Evolutionary conservation across 345 rosid species (phyloP).

Genomic region (Sisymbrium altissimum): DNA sequence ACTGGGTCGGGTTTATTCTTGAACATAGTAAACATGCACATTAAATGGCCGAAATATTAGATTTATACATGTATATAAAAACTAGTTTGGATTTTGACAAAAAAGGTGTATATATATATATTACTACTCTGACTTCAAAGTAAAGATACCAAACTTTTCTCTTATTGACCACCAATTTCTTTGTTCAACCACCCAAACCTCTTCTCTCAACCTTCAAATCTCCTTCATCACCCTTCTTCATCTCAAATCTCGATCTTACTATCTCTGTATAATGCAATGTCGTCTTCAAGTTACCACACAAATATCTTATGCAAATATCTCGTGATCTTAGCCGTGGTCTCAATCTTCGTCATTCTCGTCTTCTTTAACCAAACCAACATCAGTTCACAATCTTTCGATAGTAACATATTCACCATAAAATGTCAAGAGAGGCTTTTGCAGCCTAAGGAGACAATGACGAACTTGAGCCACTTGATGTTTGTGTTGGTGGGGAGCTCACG

Average conservation of each 20-base stretch:
- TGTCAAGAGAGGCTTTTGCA: conserved; percentile 4
- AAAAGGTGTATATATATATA: no score
- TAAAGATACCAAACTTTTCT: not conserved
- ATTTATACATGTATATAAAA: no score
- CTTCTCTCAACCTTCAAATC: not conserved
- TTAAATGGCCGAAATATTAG: no score
- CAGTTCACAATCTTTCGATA: not conserved
- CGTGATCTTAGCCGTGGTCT: not conserved
- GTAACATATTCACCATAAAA: conserved; percentile 1
- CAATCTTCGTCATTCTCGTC: not conserved
- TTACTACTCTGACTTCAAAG: no score
- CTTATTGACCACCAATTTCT: not conserved
- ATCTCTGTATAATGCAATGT: conserved; percentile 3
- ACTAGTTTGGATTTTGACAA: no score
- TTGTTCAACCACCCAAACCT: not conserved
- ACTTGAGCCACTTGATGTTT: conserved; percentile 46
- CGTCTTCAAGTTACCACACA: conserved; percentile 2
- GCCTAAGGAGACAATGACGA: conserved; percentile 30
- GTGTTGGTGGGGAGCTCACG: conserved; percentile 41
- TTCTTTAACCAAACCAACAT: conserved; percentile 11
- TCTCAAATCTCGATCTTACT: not conserved
- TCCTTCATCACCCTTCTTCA: not conserved
- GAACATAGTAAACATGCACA: no score
- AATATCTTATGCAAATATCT: conserved; percentile 8
- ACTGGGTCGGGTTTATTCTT: no score